Conservation (phyloP, 1,284 basidiomycete genomes). For the Heimioporus punctisporus region DNA sequence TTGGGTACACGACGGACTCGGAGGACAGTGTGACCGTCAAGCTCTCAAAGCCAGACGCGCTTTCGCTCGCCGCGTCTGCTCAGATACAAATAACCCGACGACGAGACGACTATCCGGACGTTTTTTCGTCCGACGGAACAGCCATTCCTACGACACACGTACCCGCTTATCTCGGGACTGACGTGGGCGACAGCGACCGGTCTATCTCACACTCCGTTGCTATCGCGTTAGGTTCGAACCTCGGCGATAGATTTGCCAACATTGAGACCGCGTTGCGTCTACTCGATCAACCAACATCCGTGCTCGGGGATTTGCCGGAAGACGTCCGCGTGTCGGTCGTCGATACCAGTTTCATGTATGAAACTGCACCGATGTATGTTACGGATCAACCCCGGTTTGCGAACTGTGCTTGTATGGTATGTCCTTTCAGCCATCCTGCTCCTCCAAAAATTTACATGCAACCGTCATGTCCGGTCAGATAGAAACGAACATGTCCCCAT, state of each 20-base stretch:
- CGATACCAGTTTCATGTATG: slow-evolving; percentile 92
- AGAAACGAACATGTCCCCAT: slow-evolving; percentile 67
- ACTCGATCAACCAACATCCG: slow-evolving; percentile 14
- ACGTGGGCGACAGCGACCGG: slow-evolving; percentile 16
- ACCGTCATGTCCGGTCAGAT: slow-evolving; percentile 13
- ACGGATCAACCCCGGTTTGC: slow-evolving; percentile 89
- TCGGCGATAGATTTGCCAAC: slow-evolving; percentile 88
- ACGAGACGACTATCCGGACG: slow-evolving; percentile 4
- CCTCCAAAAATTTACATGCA: neutral
- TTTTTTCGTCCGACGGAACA: neutral
- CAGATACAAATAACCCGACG: slow-evolving; percentile 4
- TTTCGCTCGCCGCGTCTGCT: slow-evolving; percentile 58
- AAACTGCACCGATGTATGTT: slow-evolving; percentile 96
- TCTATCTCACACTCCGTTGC: slow-evolving; percentile 45
- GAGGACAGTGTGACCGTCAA: slow-evolving; percentile 52
- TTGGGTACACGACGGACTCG: slow-evolving; percentile 25
- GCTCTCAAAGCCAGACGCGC: slow-evolving; percentile 78
- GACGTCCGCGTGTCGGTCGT: slow-evolving; percentile 48
- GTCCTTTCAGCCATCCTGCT: too few species aligned
- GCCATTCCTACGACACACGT: neutral
- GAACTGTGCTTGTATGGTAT: slow-evolving; percentile 89
- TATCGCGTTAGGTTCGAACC: slow-evolving; percentile 89
- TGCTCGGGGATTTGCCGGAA: slow-evolving; percentile 25
- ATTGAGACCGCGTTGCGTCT: slow-evolving; percentile 50
- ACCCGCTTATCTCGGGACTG: neutral